Evolutionary conservation across 2,329 filamentous ascomycete species (phyloP).

Genomic region (Bipolaris zeicola): DNA sequence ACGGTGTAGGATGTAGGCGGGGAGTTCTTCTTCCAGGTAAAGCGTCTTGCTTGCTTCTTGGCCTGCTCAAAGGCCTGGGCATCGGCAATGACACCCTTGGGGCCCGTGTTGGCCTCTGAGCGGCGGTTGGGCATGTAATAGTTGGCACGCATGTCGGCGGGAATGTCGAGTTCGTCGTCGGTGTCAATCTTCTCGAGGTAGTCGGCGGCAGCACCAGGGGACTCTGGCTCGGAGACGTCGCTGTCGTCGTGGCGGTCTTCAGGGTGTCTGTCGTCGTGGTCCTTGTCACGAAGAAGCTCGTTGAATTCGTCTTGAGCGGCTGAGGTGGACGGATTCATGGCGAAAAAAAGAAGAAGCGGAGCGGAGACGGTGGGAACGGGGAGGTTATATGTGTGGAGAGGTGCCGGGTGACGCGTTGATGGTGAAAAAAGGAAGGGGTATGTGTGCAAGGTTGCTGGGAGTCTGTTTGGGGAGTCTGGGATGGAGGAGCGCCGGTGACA

Average conservation of each 20-base stretch:
- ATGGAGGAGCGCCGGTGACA: conserved; percentile 8
- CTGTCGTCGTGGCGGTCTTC: conserved; percentile 62
- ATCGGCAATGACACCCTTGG: conserved; percentile 87
- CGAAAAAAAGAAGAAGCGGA: conserved; percentile 26
- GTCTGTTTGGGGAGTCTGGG: conserved; percentile 8
- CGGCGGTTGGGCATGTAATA: conserved; percentile 65
- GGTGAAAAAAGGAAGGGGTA: conserved; percentile 14
- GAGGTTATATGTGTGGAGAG: conserved; percentile 33
- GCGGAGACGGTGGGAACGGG: conserved; percentile 13
- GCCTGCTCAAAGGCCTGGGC: conserved; percentile 77
- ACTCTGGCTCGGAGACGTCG: conserved; percentile 62
- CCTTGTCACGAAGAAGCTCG: conserved; percentile 56
- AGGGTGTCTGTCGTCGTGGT: conserved; percentile 51
- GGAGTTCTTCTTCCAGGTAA: conserved; percentile 41
- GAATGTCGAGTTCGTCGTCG: conserved; percentile 53
- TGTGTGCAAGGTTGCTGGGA: conserved; percentile 12
- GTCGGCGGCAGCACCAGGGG: conserved; percentile 54
- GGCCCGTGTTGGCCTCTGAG: conserved; percentile 74
- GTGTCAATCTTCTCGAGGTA: conserved; percentile 67
- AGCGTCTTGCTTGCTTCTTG: conserved; percentile 45
- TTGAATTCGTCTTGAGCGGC: conserved; percentile 59
- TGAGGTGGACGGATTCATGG: conserved; percentile 48
- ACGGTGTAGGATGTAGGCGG: conserved; percentile 28
- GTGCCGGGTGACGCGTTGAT: conserved; percentile 12
- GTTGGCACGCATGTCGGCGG: conserved; percentile 61